Evolutionary conservation across 2,329 filamentous ascomycete genomes (phyloP), one percentile per base, ranked within the genome.

Genomic region (Aspergillus sp.): DNA sequence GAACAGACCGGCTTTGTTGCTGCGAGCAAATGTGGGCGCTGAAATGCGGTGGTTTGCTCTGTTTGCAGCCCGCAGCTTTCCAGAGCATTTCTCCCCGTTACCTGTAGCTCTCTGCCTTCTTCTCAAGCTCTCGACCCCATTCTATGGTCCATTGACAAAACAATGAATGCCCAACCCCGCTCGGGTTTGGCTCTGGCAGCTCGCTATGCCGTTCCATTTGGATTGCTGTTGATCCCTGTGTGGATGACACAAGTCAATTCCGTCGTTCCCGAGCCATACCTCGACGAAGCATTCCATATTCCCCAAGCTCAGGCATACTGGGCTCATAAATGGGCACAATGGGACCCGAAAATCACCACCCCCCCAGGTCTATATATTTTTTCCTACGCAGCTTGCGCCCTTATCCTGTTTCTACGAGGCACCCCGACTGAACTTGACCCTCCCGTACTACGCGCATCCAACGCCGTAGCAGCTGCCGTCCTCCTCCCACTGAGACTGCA

Each of bases 341-440:
- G 95, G 95, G 93, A 99, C 74, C 89, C 93, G 59, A 99, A 98
- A 73, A 95, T 99, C 70, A 99, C 95, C 0, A 99, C 95, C 1
- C 95, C 95, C 0, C 93, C 95, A 0, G 95, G 93, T 34, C 78
- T 99, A 79, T 92, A 81, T 68, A 80, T 79, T 47, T 71, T 64
- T 63, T 74, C 75, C 78, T 91, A 80, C 72, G 80, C 74, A 27
- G 55, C 68, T 20, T 69, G 70, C 55, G 65, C 68, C 12, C 51
- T 55, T 11, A 56, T 64, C 6, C 56, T 67, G 41, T 48, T 64
- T 30, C 59, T 70, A 51, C 66, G 64, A 54, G 64, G 57, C 27
- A 66, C 67, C 57, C 73, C 73, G 45, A 69, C 63, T 20, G 63
- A 73, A 48, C 66, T 76, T 45, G 67, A 66, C 45, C 66, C 73